Conservation (phyloP, 2,329 filamentous ascomycete species). For the Emergomyces pasteurianus region DNA sequence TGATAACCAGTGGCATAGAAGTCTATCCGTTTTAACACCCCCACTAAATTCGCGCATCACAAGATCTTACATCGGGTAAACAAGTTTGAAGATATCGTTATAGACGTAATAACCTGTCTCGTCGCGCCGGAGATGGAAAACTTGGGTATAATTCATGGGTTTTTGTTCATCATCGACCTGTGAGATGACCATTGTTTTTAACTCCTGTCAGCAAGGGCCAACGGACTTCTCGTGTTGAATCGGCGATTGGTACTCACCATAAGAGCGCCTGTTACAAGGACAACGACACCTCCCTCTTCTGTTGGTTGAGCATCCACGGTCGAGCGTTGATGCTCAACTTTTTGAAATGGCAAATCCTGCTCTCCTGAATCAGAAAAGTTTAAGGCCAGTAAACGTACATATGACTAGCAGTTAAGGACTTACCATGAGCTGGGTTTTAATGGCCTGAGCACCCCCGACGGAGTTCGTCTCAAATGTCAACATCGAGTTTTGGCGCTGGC, state of each 20-base stretch:
- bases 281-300: constrained; percentile 59
- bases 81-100: constrained; percentile 91
- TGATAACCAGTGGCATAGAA: too few relatives aligned
- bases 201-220: too few relatives aligned
- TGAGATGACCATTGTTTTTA: too few relatives aligned
- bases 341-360: constrained; percentile 65
- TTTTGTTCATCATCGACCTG: constrained; percentile 76
- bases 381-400: background rate
- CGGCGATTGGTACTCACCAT: too few relatives aligned
- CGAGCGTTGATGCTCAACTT: constrained; percentile 64
- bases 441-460: constrained; percentile 50
- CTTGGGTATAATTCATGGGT: constrained; percentile 84
- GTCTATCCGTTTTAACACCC: too few relatives aligned
- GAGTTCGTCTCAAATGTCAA: constrained; percentile 76
- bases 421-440: constrained; percentile 74
- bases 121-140: constrained; percentile 72
- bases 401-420: constrained; percentile 18
- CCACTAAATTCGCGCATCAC: too few relatives aligned
- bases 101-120: constrained; percentile 64
- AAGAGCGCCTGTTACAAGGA: constrained; percentile 78
- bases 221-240: too few relatives aligned
- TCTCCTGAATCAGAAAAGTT: constrained; percentile 7
- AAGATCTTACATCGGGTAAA: too few relatives aligned
- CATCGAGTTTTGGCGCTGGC: constrained; percentile 71
- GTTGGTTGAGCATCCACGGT: constrained; percentile 79